phyloP scores from a whole-genome alignment of 345 rosid genomes.

The thale cress (Arabidopsis thaliana) region DNA sequence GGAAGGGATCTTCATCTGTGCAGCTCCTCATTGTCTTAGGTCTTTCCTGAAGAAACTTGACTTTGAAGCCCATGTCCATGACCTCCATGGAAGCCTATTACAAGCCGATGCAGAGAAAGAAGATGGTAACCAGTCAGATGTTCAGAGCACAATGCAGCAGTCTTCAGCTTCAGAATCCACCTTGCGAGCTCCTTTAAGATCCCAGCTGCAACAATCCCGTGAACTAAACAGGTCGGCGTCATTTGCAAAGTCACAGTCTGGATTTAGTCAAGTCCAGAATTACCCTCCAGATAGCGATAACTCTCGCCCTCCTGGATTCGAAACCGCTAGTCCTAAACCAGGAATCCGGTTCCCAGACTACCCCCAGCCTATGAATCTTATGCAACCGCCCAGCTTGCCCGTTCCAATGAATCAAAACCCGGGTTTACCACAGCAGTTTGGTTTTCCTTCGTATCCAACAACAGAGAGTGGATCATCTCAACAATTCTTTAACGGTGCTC shows the following conservation, averaged over 20 bases:
- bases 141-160: slow-evolving; percentile 65
- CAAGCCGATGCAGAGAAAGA: slow-evolving; percentile 73
- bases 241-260: slow-evolving; percentile 55
- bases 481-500: slow-evolving; percentile 57
- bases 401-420: slow-evolving; percentile 70
- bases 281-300: slow-evolving; percentile 54
- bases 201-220: slow-evolving; percentile 62
- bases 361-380: slow-evolving; percentile 59
- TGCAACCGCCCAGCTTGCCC: slow-evolving; percentile 67
- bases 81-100: slow-evolving; percentile 67
- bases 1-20: slow-evolving; percentile 98
- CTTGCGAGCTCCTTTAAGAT: slow-evolving; percentile 64
- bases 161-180: slow-evolving; percentile 75
- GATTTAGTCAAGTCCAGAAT: slow-evolving; percentile 62
- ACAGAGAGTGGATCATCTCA: slow-evolving; percentile 63
- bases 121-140: slow-evolving; percentile 73
- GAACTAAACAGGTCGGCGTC: slow-evolving; percentile 65
- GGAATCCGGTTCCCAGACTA: slow-evolving; percentile 67
- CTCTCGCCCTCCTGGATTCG: slow-evolving; percentile 69
- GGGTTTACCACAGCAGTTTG: slow-evolving; percentile 60
- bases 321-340: slow-evolving; percentile 60
- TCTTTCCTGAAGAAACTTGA: slow-evolving; percentile 84
- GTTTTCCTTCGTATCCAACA: slow-evolving; percentile 62
- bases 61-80: slow-evolving; percentile 80
- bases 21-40: slow-evolving; percentile 97